A percentile compares a stretch with the other conserved stretches of the same genome.
Conservation (phyloP, 2,329 filamentous ascomycete species). For the Aspergillus hortae region DNA sequence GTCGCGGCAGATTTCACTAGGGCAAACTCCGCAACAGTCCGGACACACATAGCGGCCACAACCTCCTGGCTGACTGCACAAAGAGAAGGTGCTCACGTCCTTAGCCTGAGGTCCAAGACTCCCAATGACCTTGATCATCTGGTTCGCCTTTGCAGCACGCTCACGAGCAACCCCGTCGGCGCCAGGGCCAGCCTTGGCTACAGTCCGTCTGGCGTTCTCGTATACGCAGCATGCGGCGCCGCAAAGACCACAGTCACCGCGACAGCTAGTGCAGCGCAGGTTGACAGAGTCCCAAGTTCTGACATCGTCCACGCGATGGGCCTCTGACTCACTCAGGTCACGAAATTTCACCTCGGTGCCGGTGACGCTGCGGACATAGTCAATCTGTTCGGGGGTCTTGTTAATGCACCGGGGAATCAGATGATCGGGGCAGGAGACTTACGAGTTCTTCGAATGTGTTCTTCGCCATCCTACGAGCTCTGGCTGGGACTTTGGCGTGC, state of each 20-base stretch:
- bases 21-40: constrained; percentile 33
- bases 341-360: constrained; percentile 8
- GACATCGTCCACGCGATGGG: constrained; percentile 10
- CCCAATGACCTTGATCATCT: constrained; percentile 20
- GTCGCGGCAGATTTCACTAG: constrained; percentile 28
- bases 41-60: constrained; percentile 33
- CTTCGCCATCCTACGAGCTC: not conserved
- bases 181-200: constrained; percentile 11
- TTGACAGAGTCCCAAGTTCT: constrained; percentile 29
- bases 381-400: constrained; percentile 3
- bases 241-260: constrained; percentile 26
- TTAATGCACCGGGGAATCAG: not conserved
- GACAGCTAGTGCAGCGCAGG: constrained; percentile 29
- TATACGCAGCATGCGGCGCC: constrained; percentile 31
- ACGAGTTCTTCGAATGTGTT: constrained; percentile 10
- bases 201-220: constrained; percentile 10
- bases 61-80: constrained; percentile 26
- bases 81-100: constrained; percentile 30
- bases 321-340: not conserved
- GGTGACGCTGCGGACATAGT: constrained; percentile 15
- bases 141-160: constrained; percentile 8
- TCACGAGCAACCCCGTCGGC: constrained; percentile 8
- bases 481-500: not conserved
- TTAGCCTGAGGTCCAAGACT: constrained; percentile 20
- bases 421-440: not conserved